Evolutionary conservation across 2,329 filamentous ascomycete species (phyloP).

Genomic region (Colletotrichum neosansevieriae): DNA sequence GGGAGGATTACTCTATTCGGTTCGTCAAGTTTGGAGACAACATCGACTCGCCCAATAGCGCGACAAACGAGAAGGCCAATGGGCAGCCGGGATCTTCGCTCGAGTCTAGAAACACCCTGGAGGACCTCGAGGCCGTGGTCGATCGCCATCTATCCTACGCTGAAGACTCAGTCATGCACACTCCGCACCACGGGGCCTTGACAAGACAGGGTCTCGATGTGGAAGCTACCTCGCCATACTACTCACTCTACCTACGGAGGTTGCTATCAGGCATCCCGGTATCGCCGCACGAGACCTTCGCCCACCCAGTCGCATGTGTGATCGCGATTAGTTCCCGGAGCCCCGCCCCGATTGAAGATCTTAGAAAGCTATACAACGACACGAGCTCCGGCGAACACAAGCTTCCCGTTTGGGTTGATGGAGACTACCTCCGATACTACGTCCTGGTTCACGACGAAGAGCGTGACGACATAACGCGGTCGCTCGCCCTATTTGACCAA

Average conservation of each 20-base stretch:
- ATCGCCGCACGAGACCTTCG: slow-evolving; percentile 90
- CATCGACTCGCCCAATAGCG: slow-evolving; percentile 62
- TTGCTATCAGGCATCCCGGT: slow-evolving; percentile 84
- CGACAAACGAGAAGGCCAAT: slow-evolving; percentile 49
- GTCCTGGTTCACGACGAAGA: slow-evolving; percentile 97
- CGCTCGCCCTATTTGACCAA: slow-evolving; percentile 91
- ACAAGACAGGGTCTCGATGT: slow-evolving; percentile 57
- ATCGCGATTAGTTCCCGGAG: slow-evolving; percentile 96
- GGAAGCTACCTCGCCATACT: slow-evolving; percentile 79
- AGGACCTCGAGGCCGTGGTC: slow-evolving; percentile 83
- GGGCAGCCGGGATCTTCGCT: slow-evolving; percentile 43
- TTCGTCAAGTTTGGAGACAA: slow-evolving; percentile 79
- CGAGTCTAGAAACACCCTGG: slow-evolving; percentile 52
- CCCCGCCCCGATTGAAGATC: slow-evolving; percentile 83
- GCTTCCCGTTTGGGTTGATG: slow-evolving; percentile 87
- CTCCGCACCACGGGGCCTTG: slow-evolving; percentile 53
- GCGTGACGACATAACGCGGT: slow-evolving; percentile 89
- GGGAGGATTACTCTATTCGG: slow-evolving; percentile 90
- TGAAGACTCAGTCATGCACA: slow-evolving; percentile 67
- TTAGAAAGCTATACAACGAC: slow-evolving; percentile 85
- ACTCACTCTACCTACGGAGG: slow-evolving; percentile 85
- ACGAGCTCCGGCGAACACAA: slow-evolving; percentile 82
- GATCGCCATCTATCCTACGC: slow-evolving; percentile 82
- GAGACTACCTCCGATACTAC: slow-evolving; percentile 95
- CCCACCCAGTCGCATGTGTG: slow-evolving; percentile 92